These are phyloP conservation scores for Cyberlindnera euphorbiiphila DNA, from an alignment of 805 yeast genomes.

Conservation along the genomic window DNA sequence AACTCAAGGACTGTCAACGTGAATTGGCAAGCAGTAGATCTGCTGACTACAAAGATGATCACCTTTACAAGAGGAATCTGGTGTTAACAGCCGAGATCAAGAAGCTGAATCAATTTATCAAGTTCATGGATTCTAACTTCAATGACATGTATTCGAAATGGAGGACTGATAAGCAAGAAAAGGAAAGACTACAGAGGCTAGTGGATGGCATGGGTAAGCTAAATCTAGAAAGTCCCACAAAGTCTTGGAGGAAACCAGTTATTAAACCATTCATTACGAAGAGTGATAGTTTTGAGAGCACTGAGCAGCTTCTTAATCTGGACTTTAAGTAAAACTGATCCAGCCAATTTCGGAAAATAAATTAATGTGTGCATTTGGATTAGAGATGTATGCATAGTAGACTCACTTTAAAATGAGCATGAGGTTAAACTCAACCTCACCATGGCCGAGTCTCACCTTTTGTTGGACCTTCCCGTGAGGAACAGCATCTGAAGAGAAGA, in stretches of 20 bases:
- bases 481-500: slow-evolving; percentile 13
- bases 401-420: no score
- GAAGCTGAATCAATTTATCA: slow-evolving; percentile 19
- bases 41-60: slow-evolving; percentile 4
- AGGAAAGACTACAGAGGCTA: slow-evolving; percentile 11
- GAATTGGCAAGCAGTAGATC: slow-evolving; percentile 5
- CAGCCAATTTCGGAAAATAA: no score
- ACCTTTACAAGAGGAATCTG: slow-evolving; percentile 8
- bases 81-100: slow-evolving; percentile 12
- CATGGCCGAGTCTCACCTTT: slow-evolving; percentile 41
- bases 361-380: no score
- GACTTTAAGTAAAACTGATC: slow-evolving; percentile 1
- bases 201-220: slow-evolving; percentile 4
- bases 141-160: slow-evolving; percentile 14
- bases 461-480: slow-evolving; percentile 41
- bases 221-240: slow-evolving; percentile 1
- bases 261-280: background rate
- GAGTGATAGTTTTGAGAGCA: slow-evolving; percentile 5
- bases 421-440: slow-evolving; percentile 36
- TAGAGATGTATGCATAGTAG: no score
- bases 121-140: slow-evolving; percentile 20
- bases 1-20: slow-evolving; percentile 6
- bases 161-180: slow-evolving; percentile 16
- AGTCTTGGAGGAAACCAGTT: slow-evolving; percentile 1
- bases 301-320: slow-evolving; percentile 13